phyloP scores from a whole-genome alignment of 495 filamentous ascomycete species.

The Lepraria neglecta region DNA sequence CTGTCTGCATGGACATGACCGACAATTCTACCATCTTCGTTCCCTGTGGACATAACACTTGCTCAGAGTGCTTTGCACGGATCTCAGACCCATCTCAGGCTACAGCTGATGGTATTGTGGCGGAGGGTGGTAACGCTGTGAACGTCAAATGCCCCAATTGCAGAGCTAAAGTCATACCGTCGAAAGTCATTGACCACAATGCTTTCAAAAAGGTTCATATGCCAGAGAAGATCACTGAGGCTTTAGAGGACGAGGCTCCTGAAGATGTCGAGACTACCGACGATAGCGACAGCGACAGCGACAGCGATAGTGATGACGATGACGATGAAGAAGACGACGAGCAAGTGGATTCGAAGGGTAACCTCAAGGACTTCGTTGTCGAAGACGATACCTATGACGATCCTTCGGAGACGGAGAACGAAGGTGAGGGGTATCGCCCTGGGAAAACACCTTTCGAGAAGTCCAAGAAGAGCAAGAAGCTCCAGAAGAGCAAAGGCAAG shows the following conservation, averaged over 20 bases:
- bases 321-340: slow-evolving; percentile 39
- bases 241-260: slow-evolving; percentile 38
- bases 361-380: slow-evolving; percentile 55
- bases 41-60: slow-evolving; percentile 27
- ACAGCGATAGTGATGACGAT: slow-evolving; percentile 34
- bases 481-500: slow-evolving; percentile 43
- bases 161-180: slow-evolving; percentile 53
- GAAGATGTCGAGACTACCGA: slow-evolving; percentile 39
- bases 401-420: slow-evolving; percentile 28
- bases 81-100: slow-evolving; percentile 56
- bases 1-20: slow-evolving; percentile 72
- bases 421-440: slow-evolving; percentile 24
- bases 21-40: slow-evolving; percentile 63
- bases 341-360: slow-evolving; percentile 40
- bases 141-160: slow-evolving; percentile 70
- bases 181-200: slow-evolving; percentile 64
- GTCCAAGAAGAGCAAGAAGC: slow-evolving; percentile 32
- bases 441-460: slow-evolving; percentile 26
- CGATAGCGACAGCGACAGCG: slow-evolving; percentile 31
- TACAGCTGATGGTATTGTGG: slow-evolving; percentile 49
- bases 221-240: slow-evolving; percentile 40
- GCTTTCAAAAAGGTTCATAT: slow-evolving; percentile 73
- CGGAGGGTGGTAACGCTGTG: slow-evolving; percentile 36
- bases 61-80: slow-evolving; percentile 48
- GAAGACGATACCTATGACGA: slow-evolving; percentile 42